Evolutionary conservation across 2,329 filamentous ascomycete genomes (phyloP).

Genomic region (Aspergillus proliferans): DNA sequence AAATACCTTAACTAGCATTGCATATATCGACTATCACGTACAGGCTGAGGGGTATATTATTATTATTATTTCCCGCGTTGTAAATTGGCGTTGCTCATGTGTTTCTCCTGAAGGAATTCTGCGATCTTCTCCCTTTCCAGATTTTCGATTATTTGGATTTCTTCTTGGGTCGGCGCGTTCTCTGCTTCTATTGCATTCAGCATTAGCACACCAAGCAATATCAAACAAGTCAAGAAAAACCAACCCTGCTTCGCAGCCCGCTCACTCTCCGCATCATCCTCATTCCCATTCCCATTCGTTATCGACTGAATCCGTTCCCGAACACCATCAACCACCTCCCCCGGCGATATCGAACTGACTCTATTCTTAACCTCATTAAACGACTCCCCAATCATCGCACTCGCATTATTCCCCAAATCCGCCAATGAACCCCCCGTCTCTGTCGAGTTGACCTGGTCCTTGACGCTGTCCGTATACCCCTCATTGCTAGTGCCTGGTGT

Average conservation of each 20-base stretch:
- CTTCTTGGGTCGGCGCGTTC: conserved; percentile 4
- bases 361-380: conserved; percentile 8
- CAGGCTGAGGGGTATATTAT: conserved; percentile 2
- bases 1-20: background rate
- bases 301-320: conserved; percentile 9
- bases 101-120: conserved; percentile 27
- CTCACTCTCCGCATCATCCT: background rate
- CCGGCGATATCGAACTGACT: conserved; percentile 3
- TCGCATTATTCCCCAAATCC: conserved; percentile 2
- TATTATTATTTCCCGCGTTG: conserved; percentile 6
- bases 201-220: background rate
- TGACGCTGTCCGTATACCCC: background rate
- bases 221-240: background rate
- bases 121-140: conserved; percentile 25
- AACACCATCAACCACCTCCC: conserved; percentile 8
- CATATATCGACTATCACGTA: background rate
- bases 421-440: conserved; percentile 1
- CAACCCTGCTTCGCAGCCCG: background rate
- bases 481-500: background rate
- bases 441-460: background rate
- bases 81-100: conserved; percentile 17
- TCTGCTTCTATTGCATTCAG: conserved; percentile 1
- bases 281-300: conserved; percentile 2
- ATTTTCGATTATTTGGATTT: conserved; percentile 19
- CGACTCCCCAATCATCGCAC: conserved; percentile 7